phyloP scores from a whole-genome alignment of 202 grass and related monocot species.

The Alloteropsis angusta region DNA sequence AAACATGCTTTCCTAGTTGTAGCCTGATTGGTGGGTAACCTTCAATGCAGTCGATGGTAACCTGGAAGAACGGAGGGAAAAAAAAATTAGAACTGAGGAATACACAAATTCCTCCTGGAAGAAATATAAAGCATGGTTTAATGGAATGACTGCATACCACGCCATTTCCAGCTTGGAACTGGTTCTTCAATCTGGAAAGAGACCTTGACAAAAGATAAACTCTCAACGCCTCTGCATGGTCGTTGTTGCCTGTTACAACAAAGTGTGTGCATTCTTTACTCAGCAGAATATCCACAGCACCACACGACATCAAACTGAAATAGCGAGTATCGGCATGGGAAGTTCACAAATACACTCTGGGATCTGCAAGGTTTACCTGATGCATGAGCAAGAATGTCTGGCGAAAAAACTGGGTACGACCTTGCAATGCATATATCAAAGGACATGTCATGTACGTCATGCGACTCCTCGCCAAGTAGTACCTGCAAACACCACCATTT shows the following conservation, averaged over 20 bases:
- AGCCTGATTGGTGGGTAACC: slow-evolving; percentile 50
- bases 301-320: background rate
- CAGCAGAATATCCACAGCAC: slow-evolving; percentile 7
- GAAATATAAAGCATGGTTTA: background rate
- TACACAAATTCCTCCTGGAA: background rate
- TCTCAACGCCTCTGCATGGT: slow-evolving; percentile 52
- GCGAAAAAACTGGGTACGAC: slow-evolving; percentile 38
- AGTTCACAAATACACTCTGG: background rate
- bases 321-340: background rate
- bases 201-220: slow-evolving; percentile 70
- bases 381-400: slow-evolving; percentile 43
- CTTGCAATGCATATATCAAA: slow-evolving; percentile 73
- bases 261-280: slow-evolving; percentile 9
- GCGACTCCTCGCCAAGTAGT: slow-evolving; percentile 62
- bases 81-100: background rate
- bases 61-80: slow-evolving; percentile 32
- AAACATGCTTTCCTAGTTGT: slow-evolving; percentile 64
- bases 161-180: slow-evolving; percentile 66
- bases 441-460: slow-evolving; percentile 57
- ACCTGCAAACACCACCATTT: slow-evolving; percentile 43
- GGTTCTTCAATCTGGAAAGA: slow-evolving; percentile 61
- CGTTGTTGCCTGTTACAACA: slow-evolving; percentile 51
- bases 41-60: slow-evolving; percentile 63
- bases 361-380: slow-evolving; percentile 34
- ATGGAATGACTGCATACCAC: slow-evolving; percentile 40